phyloP scores from a whole-genome alignment of 805 yeast genomes.

The Yamadazyma sp. region DNA sequence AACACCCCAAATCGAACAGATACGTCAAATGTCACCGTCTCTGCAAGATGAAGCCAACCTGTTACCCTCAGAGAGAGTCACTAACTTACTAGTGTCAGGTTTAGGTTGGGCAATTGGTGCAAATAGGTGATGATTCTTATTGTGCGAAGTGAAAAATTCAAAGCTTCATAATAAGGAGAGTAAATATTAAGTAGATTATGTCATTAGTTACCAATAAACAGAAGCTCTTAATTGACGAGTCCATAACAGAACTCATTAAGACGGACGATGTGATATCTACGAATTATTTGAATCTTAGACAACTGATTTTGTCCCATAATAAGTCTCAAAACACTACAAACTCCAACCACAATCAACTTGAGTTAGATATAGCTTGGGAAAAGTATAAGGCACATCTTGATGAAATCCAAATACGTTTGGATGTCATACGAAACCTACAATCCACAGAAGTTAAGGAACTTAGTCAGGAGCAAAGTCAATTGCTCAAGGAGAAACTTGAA shows the following conservation, averaged over 20 bases:
- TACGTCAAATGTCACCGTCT: too few relatives aligned
- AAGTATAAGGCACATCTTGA: slow-evolving; percentile 24
- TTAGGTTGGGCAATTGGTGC: slow-evolving; percentile 68
- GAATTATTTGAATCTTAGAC: slow-evolving; percentile 33
- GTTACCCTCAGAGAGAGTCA: slow-evolving; percentile 46
- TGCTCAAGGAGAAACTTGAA: slow-evolving; percentile 14
- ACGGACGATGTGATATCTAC: slow-evolving; percentile 30
- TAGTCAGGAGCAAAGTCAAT: slow-evolving; percentile 17
- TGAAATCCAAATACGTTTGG: slow-evolving; percentile 18
- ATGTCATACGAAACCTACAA: slow-evolving; percentile 11
- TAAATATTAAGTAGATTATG: slow-evolving; percentile 13
- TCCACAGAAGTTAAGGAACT: slow-evolving; percentile 19
- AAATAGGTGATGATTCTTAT: too few relatives aligned
- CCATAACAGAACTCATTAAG: slow-evolving; percentile 25
- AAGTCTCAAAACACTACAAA: too few relatives aligned
- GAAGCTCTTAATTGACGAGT: slow-evolving; percentile 30
- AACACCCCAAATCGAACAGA: too few relatives aligned
- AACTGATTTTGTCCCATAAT: too few relatives aligned
- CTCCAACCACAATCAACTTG: too few relatives aligned
- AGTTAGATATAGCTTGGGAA: slow-evolving; percentile 25
- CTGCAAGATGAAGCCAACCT: too few relatives aligned
- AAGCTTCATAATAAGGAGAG: background rate
- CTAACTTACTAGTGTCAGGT: slow-evolving; percentile 51
- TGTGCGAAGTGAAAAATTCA: too few relatives aligned
- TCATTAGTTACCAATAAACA: slow-evolving; percentile 29